Evolutionary conservation across 2,329 filamentous ascomycete species (phyloP).

Genomic region (Myotisia sp.): DNA sequence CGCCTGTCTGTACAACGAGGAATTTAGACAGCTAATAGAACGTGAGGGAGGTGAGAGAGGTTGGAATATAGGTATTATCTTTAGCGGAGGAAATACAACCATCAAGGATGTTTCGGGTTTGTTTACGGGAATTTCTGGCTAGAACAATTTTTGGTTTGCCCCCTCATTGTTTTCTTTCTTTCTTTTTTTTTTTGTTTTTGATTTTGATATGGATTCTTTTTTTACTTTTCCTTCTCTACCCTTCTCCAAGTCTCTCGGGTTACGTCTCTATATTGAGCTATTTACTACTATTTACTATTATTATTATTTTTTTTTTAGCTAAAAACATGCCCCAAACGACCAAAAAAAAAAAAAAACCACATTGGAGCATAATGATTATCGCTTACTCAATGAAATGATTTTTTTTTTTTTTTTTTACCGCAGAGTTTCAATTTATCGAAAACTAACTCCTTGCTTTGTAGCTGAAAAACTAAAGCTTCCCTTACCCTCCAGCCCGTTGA

Average conservation of each 20-base stretch:
- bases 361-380: no score
- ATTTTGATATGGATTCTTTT: neutral
- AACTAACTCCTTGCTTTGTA: slow-evolving; percentile 7
- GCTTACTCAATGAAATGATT: no score
- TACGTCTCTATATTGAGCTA: no score
- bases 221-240: neutral
- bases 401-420: no score
- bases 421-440: no score
- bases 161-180: neutral
- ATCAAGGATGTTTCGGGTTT: slow-evolving; percentile 46
- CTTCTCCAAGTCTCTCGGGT: neutral
- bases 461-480: slow-evolving; percentile 10
- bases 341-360: no score
- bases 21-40: slow-evolving; percentile 54
- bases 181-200: no score
- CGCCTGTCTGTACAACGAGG: slow-evolving; percentile 69
- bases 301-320: no score
- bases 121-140: slow-evolving; percentile 27
- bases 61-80: slow-evolving; percentile 54
- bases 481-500: neutral
- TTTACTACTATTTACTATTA: no score
- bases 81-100: slow-evolving; percentile 52
- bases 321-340: no score
- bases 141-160: neutral
- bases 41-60: slow-evolving; percentile 54